phyloP scores from a whole-genome alignment of 139 green algal species.

The Gonium pectorale region DNA sequence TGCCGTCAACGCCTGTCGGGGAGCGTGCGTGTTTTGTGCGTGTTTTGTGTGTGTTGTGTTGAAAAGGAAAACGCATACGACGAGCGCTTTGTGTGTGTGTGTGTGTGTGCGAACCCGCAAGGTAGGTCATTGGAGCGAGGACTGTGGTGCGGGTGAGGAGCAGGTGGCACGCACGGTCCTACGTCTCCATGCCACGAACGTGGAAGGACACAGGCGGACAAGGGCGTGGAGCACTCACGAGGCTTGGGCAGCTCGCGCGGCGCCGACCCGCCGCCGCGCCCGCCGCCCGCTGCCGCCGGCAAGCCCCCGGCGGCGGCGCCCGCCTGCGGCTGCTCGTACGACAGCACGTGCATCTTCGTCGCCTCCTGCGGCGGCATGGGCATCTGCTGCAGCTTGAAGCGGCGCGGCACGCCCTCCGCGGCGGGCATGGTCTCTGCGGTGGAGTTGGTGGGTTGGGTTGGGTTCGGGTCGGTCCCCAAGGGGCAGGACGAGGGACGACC shows the following conservation, averaged over 20 bases:
- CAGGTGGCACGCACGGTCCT: too few species aligned
- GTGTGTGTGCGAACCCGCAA: not conserved
- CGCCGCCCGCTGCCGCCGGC: not conserved
- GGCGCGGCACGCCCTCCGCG: constrained; percentile 27
- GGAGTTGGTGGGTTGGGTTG: too few species aligned
- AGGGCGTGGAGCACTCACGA: not conserved
- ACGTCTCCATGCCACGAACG: too few species aligned
- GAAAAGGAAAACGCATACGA: too few species aligned
- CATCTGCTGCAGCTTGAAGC: constrained; percentile 43
- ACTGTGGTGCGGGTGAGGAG: not conserved
- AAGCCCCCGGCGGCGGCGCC: not conserved
- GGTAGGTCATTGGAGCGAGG: not conserved
- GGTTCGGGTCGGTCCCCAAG: too few species aligned
- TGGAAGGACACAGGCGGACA: not conserved
- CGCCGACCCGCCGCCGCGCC: not conserved
- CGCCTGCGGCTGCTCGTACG: constrained; percentile 1
- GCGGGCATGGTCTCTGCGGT: constrained; percentile 11
- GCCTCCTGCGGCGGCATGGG: not conserved
- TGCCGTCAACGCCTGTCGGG: constrained; percentile 56
- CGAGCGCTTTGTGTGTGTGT: not conserved
- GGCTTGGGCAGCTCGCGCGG: not conserved
- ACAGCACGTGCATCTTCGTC: constrained; percentile 27
- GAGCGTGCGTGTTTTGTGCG: too few species aligned
- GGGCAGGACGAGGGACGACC: too few species aligned
- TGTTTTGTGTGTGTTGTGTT: too few species aligned